Base-by-base conservation (phyloP, 192 early-diverging fungal species). In the Phlyctochytrium planicorne region DNA sequence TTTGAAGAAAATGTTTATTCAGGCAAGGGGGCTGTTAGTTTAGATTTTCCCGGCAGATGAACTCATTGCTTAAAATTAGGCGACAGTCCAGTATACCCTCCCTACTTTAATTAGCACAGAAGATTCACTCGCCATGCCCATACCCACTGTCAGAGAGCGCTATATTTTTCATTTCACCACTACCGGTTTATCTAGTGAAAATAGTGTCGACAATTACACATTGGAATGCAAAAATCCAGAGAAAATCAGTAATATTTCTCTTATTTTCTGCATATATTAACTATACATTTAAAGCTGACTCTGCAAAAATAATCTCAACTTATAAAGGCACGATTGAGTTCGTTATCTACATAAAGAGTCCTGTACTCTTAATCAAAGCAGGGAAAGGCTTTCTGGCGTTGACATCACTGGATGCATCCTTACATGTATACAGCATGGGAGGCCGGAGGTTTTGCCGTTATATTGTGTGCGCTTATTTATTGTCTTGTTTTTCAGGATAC, bases 401-500 rank as follows among this genome's bases (percentile, higher is more conserved):
- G 4, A 72, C 84, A 6, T 91, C 86, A 56, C 81, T 86, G 40
- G 90, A 94, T 69, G 86, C 80, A 30, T 79, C 81, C 1, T 24
- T 94, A 17, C 78, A 85, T 62, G 62, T 90, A 1, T 92, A 86
- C 73, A 86, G 87, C 27, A 72, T 76, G 2, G 82, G 86, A 16
- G 91, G 93, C n/a, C 72, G 87, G 74, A 79, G 88, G 86, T 89
- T 65, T 27, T 24, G 16, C 57, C n/a, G 1, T 50, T 20, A 1
- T 29, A 59, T 59, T 30, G 36, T 67, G 16, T 34, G 56, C 68
- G 30, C 62, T 65, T 12, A 59, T 32, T 33, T 32, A 16, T 47
- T 3, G 36, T 31, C 53, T 17, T 65, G 14, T 25, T 34, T 31
- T 36, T 14, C 65, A 90, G 90, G 40, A n/a, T 94, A 12, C 65